phyloP scores from a whole-genome alignment of 768 basidiomycete genomes.

The Fistulinella prunicolor region DNA sequence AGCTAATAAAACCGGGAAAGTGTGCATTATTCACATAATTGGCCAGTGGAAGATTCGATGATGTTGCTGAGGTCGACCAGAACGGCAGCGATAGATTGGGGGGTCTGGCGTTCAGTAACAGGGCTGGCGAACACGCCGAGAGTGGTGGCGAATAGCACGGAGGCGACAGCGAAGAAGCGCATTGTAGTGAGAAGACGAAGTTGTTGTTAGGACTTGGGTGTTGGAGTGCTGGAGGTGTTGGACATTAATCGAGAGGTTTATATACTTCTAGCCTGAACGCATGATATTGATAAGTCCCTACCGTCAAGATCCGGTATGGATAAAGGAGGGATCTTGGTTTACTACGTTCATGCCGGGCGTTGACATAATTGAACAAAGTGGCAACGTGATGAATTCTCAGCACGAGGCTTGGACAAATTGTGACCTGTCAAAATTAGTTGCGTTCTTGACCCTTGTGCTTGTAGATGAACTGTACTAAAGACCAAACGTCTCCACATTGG shows the following conservation, averaged over 20 bases:
- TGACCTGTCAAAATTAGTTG: not conserved
- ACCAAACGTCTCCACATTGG: not conserved
- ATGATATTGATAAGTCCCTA: too few relatives aligned
- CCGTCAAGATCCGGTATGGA: too few relatives aligned
- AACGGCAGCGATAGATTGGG: slow-evolving; percentile 6
- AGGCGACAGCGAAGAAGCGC: slow-evolving; percentile 9
- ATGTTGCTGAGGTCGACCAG: slow-evolving; percentile 1
- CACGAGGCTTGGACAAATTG: not conserved
- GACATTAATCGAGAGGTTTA: slow-evolving; percentile 2
- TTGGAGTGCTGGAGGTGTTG: slow-evolving; percentile 5
- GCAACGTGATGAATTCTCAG: not conserved
- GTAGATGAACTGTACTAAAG: not conserved
- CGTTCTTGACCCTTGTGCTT: not conserved
- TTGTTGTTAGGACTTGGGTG: slow-evolving; percentile 4
- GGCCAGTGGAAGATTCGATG: slow-evolving; percentile 5
- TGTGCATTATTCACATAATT: slow-evolving; percentile 5
- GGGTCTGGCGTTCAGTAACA: slow-evolving; percentile 6
- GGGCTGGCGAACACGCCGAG: slow-evolving; percentile 10
- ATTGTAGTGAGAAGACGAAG: not conserved
- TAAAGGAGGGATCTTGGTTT: not conserved
- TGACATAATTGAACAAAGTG: not conserved
- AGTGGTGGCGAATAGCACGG: slow-evolving; percentile 7
- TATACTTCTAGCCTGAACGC: slow-evolving; percentile 7
- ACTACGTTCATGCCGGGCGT: too few relatives aligned
- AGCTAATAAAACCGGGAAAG: not conserved